Percentiles rank a stretch among this genome's conserved stretches.
These are phyloP conservation scores for Fusarium burgessii DNA, from an alignment of 2,329 filamentous ascomycete genomes.

Conservation along the genomic window DNA sequence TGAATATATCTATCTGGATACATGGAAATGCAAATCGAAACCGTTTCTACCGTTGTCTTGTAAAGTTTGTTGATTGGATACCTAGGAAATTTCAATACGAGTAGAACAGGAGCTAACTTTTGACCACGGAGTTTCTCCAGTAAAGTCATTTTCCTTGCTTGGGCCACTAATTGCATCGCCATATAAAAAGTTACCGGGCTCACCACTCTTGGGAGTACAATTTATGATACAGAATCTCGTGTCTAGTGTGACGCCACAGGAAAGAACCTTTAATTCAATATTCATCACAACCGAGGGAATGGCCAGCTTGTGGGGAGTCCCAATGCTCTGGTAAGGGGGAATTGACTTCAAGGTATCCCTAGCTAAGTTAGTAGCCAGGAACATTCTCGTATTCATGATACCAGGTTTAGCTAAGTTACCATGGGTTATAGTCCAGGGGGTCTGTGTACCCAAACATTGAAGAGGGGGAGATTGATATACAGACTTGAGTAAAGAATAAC, in stretches of 20 bases:
- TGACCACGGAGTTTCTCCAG: background rate
- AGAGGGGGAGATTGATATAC: background rate
- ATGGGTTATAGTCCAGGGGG: slow-evolving; percentile 22
- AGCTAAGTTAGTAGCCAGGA: slow-evolving; percentile 7
- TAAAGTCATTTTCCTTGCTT: background rate
- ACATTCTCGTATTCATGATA: slow-evolving; percentile 35
- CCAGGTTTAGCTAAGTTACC: slow-evolving; percentile 12
- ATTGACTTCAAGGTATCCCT: slow-evolving; percentile 13
- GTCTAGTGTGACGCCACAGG: slow-evolving; percentile 22
- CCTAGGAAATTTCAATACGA: slow-evolving; percentile 23
- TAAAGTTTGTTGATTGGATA: background rate
- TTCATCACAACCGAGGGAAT: background rate
- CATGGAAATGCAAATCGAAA: background rate
- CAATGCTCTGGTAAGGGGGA: slow-evolving; percentile 5
- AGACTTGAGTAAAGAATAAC: slow-evolving; percentile 1
- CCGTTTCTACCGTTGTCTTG: background rate
- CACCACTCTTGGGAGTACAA: background rate
- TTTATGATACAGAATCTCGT: background rate
- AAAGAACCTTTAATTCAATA: background rate
- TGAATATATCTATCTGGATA: slow-evolving; percentile 4
- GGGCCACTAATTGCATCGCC: background rate
- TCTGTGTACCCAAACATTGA: background rate
- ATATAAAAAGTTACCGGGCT: background rate
- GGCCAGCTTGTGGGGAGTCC: slow-evolving; percentile 9
- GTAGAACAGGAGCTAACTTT: background rate